Percentiles rank a stretch among this genome's conserved stretches.
Conservation (phyloP, 2,329 filamentous ascomycete species). For the Xylaria multiplex region DNA sequence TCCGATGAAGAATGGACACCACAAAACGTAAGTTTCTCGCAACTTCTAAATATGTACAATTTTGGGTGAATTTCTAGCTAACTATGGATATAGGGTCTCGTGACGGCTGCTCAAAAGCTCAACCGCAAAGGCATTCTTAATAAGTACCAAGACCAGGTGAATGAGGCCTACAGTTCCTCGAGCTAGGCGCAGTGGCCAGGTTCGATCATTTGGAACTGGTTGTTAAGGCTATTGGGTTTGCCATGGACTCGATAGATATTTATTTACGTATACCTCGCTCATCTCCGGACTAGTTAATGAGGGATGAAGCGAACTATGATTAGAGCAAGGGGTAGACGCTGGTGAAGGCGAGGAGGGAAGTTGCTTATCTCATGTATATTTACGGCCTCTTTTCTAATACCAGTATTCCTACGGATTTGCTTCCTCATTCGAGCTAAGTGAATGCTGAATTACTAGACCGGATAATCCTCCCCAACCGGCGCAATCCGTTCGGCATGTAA, state of each 20-base stretch:
- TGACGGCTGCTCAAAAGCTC: conserved; percentile 77
- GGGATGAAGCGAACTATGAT: conserved; percentile 1
- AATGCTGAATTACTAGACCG: background rate
- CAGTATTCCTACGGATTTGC: background rate
- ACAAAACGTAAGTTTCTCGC: conserved; percentile 68
- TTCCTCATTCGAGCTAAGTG: background rate
- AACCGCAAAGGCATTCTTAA: conserved; percentile 74
- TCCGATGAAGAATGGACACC: conserved; percentile 81
- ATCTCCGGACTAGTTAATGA: background rate
- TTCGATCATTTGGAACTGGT: background rate
- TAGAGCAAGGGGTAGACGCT: conserved; percentile 10
- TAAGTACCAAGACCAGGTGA: conserved; percentile 70
- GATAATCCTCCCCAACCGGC: background rate
- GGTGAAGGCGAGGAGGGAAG: conserved; percentile 1
- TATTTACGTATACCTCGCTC: background rate
- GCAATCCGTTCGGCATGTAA: background rate
- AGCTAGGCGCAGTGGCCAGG: conserved; percentile 36
- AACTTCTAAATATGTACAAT: background rate
- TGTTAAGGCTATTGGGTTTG: background rate
- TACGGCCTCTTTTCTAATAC: conserved; percentile 25
- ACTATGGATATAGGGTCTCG: conserved; percentile 61
- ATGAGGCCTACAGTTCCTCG: conserved; percentile 64
- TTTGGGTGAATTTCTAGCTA: conserved; percentile 39
- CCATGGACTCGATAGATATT: background rate
- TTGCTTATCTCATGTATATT: conserved; percentile 20